Percentiles rank a stretch among this genome's conserved stretches.
These are phyloP conservation scores for Leucocoprinus birnbaumii DNA, from an alignment of 768 basidiomycete genomes.

Conservation along the genomic window DNA sequence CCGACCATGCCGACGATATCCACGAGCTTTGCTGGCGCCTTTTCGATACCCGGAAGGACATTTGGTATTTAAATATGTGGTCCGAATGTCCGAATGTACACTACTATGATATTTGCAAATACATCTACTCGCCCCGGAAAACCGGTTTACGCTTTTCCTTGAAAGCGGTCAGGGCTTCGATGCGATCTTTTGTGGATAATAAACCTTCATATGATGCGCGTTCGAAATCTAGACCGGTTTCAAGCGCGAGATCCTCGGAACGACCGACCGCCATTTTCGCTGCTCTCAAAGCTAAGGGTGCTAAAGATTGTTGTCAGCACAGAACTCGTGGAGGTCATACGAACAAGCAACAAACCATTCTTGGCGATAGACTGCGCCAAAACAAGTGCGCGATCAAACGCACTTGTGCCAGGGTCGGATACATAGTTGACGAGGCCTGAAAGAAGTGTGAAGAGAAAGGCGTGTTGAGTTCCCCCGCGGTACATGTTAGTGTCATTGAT, in stretches of 20 bases:
- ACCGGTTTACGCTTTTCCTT: constrained; percentile 76
- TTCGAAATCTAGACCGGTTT: constrained; percentile 92
- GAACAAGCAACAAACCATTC: constrained; percentile 48
- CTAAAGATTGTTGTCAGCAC: constrained; percentile 34
- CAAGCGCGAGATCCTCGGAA: constrained; percentile 74
- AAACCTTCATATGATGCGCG: constrained; percentile 81
- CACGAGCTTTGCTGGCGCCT: constrained; percentile 48
- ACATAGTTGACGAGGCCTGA: constrained; percentile 84
- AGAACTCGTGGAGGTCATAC: background rate
- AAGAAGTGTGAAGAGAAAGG: constrained; percentile 13
- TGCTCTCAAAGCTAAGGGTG: constrained; percentile 83
- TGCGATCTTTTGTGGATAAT: constrained; percentile 69
- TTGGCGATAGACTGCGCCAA: constrained; percentile 66
- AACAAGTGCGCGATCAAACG: constrained; percentile 65
- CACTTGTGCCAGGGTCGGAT: constrained; percentile 54
- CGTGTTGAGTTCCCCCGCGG: constrained; percentile 5
- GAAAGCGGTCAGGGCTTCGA: constrained; percentile 86
- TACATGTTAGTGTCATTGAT: background rate
- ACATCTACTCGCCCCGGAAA: constrained; percentile 76
- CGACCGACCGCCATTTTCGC: constrained; percentile 85
- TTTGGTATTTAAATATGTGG: constrained; percentile 30
- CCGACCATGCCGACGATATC: constrained; percentile 61
- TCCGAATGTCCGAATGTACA: constrained; percentile 12
- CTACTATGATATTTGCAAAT: constrained; percentile 21
- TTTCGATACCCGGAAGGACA: constrained; percentile 38